Evolutionary conservation across 108 stramenopile genomes (phyloP), one percentile per base, ranked within the genome.

Genomic region (Chaetoceros tenuissimus): DNA sequence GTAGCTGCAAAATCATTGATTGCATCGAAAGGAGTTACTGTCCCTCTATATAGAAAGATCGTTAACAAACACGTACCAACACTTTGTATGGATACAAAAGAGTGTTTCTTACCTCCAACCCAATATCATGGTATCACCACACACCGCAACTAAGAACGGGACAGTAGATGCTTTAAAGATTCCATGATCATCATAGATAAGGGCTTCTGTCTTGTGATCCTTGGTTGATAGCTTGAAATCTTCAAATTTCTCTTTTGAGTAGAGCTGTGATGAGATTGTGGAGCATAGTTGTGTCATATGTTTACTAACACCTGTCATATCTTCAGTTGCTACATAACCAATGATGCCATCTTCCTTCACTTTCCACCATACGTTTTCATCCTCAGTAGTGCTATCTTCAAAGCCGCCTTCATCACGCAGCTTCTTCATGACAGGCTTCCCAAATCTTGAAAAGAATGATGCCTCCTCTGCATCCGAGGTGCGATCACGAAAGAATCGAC

Each of bases 101-200:
- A n/a, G n/a, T n/a, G n/a, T n/a, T n/a, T n/a, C n/a, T n/a, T n/a
- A n/a, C n/a, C n/a, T 19, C 46, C 46, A 47, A 47, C 46, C 46
- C 3, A 47, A 22, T 19, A 47, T 47, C 46, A 47, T 47, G 3
- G 46, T 47, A 2, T 47, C 22, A 21, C 46, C 3, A 21, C 21
- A 21, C 1, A 47, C 46, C 19, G 22, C 46, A 47, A 22, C 46
- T 1, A 47, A 19, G 22, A 47, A 47, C 21, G 46, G 46, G 3
- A 22, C 21, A 22, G 46, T 21, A 47, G 46, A 21, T 21, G 46
- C 46, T 47, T 47, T 22, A 47, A 47, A 47, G 3, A 3, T 3
- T 3, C 46, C 46, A 3, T 47, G 46, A 47, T 47, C 46, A 47
- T 47, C 46, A 47, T 21, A 47, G 46, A 47, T 3, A 3, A 47